Percentiles rank a stretch among this genome's conserved stretches.
Conservation (phyloP, 108 stramenopile species). For the Mediolabrus comicus region DNA sequence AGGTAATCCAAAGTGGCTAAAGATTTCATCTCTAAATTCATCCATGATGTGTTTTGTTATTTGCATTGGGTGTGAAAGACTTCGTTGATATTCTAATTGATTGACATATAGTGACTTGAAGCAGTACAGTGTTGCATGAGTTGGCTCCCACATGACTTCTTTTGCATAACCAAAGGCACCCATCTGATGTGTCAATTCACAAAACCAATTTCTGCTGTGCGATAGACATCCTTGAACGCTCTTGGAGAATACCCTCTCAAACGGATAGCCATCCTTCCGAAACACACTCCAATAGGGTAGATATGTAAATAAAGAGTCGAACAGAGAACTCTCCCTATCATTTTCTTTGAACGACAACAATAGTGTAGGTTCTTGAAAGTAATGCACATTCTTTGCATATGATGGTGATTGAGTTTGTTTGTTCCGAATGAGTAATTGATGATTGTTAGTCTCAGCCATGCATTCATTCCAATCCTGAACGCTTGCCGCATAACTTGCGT, state of each 20-base stretch:
- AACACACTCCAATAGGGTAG: constrained; percentile 36
- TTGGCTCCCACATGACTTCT: constrained; percentile 28
- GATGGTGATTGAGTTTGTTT: constrained; percentile 17
- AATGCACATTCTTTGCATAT: constrained; percentile 26
- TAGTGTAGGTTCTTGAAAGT: constrained; percentile 33
- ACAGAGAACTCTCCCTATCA: constrained; percentile 21
- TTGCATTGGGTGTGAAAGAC: constrained; percentile 7
- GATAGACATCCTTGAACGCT: constrained; percentile 33
- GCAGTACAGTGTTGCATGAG: constrained; percentile 34
- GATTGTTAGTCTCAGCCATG: neutral
- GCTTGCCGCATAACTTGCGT: constrained; percentile 37
- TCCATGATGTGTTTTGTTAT: constrained; percentile 27
- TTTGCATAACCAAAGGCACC: constrained; percentile 39
- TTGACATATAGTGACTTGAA: constrained; percentile 27
- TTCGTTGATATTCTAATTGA: constrained; percentile 27
- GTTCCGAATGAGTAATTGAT: constrained; percentile 9
- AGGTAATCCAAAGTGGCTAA: constrained; percentile 35
- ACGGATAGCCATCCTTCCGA: constrained; percentile 22
- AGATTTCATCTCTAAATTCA: constrained; percentile 35
- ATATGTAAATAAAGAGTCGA: constrained; percentile 35
- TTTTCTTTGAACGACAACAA: constrained; percentile 32
- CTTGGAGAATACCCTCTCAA: constrained; percentile 26
- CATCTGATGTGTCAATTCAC: constrained; percentile 38
- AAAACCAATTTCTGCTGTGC: constrained; percentile 37
- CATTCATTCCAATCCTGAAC: constrained; percentile 42